These are phyloP conservation scores for Clarireedia paspali DNA, from an alignment of 2,329 filamentous ascomycete genomes.

Conservation along the genomic window DNA sequence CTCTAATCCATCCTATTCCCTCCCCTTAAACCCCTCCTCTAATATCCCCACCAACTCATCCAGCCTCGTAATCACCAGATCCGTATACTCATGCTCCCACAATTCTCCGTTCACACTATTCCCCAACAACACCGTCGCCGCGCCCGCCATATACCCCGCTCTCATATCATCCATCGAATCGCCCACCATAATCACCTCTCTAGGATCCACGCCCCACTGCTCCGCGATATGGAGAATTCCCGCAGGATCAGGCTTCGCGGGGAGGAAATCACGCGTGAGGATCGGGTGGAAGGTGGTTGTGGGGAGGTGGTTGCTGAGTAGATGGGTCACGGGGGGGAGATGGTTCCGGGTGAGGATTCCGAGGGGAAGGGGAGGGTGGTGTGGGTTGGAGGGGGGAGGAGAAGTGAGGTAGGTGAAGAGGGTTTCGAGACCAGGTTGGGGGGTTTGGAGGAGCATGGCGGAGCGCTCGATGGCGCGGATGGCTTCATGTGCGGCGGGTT, in stretches of 20 bases:
- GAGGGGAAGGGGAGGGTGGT: slow-evolving; percentile 51
- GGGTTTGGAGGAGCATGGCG: slow-evolving; percentile 72
- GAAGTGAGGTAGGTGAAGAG: slow-evolving; percentile 79
- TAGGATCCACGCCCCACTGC: slow-evolving; percentile 49
- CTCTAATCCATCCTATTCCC: slow-evolving; percentile 17
- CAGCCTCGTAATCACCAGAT: slow-evolving; percentile 61
- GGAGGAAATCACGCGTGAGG: slow-evolving; percentile 73
- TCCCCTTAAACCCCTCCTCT: slow-evolving; percentile 64
- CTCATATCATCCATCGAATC: slow-evolving; percentile 91
- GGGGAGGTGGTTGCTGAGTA: slow-evolving; percentile 67
- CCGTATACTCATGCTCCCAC: slow-evolving; percentile 65
- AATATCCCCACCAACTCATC: slow-evolving; percentile 72
- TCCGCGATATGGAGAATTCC: slow-evolving; percentile 81
- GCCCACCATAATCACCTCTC: slow-evolving; percentile 37
- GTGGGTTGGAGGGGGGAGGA: slow-evolving; percentile 15
- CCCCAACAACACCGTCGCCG: slow-evolving; percentile 80
- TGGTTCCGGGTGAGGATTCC: slow-evolving; percentile 95
- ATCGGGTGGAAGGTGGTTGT: slow-evolving; percentile 66
- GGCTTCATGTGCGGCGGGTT: slow-evolving; percentile 59
- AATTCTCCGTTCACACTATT: slow-evolving; percentile 74
- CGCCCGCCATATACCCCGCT: slow-evolving; percentile 73
- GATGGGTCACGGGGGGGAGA: slow-evolving; percentile 66
- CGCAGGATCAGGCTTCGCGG: slow-evolving; percentile 80
- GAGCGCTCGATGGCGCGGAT: slow-evolving; percentile 73
- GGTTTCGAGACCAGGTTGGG: slow-evolving; percentile 69